Conservation (phyloP, 805 yeast genomes). For the Maudiozyma pseudohumilis region DNA sequence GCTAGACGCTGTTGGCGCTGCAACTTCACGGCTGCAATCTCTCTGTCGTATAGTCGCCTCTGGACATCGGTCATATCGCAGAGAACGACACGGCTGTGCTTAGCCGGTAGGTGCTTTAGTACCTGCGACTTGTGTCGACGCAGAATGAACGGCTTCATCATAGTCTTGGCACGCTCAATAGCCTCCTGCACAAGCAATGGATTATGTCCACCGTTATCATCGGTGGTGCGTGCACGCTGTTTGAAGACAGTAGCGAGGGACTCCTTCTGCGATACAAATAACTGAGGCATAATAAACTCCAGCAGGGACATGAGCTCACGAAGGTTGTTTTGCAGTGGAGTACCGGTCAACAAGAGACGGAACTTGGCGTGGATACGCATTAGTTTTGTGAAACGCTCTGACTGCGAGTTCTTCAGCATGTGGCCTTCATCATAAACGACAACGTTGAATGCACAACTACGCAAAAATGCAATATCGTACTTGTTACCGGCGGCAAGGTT, state of each 20-base stretch:
- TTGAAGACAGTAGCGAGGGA: conserved; percentile 76
- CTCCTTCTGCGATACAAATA: conserved; percentile 73
- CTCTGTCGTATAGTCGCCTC: conserved; percentile 47
- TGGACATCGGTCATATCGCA: conserved; percentile 57
- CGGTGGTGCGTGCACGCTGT: conserved; percentile 70
- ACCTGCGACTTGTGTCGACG: conserved; percentile 91
- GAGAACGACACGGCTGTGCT: conserved; percentile 49
- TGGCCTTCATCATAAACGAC: conserved; percentile 97
- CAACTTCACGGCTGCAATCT: conserved; percentile 36
- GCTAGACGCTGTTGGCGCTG: conserved; percentile 12
- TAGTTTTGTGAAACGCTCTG: conserved; percentile 79
- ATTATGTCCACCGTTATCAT: conserved; percentile 44
- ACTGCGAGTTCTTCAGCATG: conserved; percentile 79
- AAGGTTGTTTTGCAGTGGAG: conserved; percentile 91
- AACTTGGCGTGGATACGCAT: conserved; percentile 81
- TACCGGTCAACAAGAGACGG: conserved; percentile 84
- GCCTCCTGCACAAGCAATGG: conserved; percentile 88
- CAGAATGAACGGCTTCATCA: conserved; percentile 97
- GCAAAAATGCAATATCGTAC: conserved; percentile 69
- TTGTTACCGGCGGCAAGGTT: conserved; percentile 82
- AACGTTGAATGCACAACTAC: conserved; percentile 66
- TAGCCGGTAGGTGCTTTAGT: conserved; percentile 75
- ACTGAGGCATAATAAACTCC: conserved; percentile 79
- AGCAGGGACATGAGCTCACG: conserved; percentile 82
- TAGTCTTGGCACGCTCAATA: conserved; percentile 82